Conservation (phyloP, 1,139 yeast species). For the Sugiyamaella paludigena region DNA sequence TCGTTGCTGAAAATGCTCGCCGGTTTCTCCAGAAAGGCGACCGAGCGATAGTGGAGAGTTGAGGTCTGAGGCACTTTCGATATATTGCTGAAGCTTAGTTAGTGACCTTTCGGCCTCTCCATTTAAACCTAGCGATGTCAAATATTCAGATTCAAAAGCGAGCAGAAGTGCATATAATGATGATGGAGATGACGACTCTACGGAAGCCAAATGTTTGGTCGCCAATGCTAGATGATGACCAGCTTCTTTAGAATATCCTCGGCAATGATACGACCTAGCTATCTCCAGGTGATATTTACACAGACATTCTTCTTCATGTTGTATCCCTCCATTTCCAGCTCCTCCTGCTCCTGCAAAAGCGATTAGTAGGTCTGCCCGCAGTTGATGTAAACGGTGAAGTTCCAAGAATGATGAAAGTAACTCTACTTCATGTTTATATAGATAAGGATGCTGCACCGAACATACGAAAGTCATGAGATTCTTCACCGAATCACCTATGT, state of each 20-base stretch:
- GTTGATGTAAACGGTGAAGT: constrained; percentile 3
- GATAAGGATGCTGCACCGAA: neutral
- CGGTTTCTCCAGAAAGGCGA: constrained; percentile 6
- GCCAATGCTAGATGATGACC: constrained; percentile 1
- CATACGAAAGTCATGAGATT: neutral
- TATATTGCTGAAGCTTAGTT: constrained; percentile 1
- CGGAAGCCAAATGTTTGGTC: neutral
- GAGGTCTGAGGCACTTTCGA: constrained; percentile 1
- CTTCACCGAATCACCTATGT: constrained; percentile 2
- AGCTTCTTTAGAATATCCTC: constrained; percentile 3
- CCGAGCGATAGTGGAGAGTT: constrained; percentile 10
- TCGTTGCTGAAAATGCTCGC: constrained; percentile 8
- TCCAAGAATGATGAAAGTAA: constrained; percentile 7
- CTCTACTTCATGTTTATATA: constrained; percentile 5
- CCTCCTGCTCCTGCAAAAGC: neutral
- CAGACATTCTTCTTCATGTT: neutral
- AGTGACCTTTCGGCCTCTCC: constrained; percentile 4
- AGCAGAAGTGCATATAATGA: constrained; percentile 4
- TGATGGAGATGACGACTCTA: neutral
- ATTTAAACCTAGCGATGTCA: constrained; percentile 2
- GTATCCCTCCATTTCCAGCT: neutral
- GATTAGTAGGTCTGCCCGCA: neutral
- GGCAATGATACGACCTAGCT: constrained; percentile 10
- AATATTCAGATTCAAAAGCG: constrained; percentile 8
- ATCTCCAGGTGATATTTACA: neutral